A percentile compares a stretch with the other conserved stretches of the same genome.
Evolutionary conservation across 2,329 filamentous ascomycete species (phyloP).

Genomic region (Fusarium dimerum): DNA sequence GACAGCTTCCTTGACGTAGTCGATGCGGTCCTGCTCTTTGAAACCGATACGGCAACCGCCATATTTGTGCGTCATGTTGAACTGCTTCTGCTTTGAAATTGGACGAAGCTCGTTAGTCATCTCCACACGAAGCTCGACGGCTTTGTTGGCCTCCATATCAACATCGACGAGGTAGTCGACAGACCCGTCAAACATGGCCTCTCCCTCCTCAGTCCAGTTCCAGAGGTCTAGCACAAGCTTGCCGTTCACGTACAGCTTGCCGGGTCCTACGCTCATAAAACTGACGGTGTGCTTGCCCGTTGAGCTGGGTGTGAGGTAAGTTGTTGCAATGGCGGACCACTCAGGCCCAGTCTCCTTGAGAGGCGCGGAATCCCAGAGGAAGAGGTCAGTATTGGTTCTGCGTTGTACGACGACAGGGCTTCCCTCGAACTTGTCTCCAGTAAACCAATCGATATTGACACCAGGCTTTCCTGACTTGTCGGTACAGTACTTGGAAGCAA

Average conservation of each 20-base stretch:
- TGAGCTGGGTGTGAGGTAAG: slow-evolving; percentile 57
- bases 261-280: slow-evolving; percentile 68
- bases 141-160: slow-evolving; percentile 58
- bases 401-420: slow-evolving; percentile 57
- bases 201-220: slow-evolving; percentile 69
- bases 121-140: slow-evolving; percentile 55
- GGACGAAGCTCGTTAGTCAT: slow-evolving; percentile 65
- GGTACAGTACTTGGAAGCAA: slow-evolving; percentile 28
- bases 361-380: slow-evolving; percentile 71
- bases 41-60: slow-evolving; percentile 73
- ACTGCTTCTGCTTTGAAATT: slow-evolving; percentile 57
- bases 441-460: slow-evolving; percentile 65
- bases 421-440: slow-evolving; percentile 63
- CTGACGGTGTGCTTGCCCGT: slow-evolving; percentile 66
- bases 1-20: slow-evolving; percentile 66
- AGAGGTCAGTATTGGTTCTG: slow-evolving; percentile 65
- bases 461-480: slow-evolving; percentile 54
- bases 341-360: slow-evolving; percentile 58
- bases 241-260: slow-evolving; percentile 60
- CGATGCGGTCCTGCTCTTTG: slow-evolving; percentile 63
- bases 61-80: slow-evolving; percentile 63
- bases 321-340: slow-evolving; percentile 65
- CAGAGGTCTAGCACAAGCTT: slow-evolving; percentile 63
- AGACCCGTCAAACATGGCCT: slow-evolving; percentile 71
- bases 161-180: slow-evolving; percentile 64